phyloP scores from a whole-genome alignment of 352 stramenopile genomes.

The Aphanomyces euteiches region DNA sequence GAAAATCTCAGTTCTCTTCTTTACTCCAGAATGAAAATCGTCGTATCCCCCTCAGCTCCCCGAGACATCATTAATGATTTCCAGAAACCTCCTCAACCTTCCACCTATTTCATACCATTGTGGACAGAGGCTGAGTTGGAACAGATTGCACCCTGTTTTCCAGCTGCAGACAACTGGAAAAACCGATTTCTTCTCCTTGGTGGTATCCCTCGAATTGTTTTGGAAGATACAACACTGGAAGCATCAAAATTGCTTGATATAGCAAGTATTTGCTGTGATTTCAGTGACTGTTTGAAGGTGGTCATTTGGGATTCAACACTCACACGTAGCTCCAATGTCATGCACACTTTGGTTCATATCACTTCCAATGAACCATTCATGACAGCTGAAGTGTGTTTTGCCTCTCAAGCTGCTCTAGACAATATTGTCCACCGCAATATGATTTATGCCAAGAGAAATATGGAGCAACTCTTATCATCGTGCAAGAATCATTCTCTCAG shows the following conservation, averaged over 20 bases:
- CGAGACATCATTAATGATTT: slow-evolving; percentile 39
- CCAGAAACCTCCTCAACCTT: slow-evolving; percentile 37
- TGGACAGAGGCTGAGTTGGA: slow-evolving; percentile 37
- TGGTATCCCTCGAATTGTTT: slow-evolving; percentile 37
- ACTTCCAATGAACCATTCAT: slow-evolving; percentile 37
- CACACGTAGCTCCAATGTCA: slow-evolving; percentile 35
- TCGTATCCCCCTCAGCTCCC: slow-evolving; percentile 35
- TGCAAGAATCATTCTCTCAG: slow-evolving; percentile 37
- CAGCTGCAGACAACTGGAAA: slow-evolving; percentile 1
- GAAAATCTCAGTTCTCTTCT: slow-evolving; percentile 29
- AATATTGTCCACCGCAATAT: slow-evolving; percentile 39
- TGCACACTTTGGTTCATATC: slow-evolving; percentile 42
- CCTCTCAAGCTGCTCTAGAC: slow-evolving; percentile 40
- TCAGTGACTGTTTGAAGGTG: slow-evolving; percentile 37
- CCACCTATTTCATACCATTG: slow-evolving; percentile 39
- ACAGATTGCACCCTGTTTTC: slow-evolving; percentile 34
- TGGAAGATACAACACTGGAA: slow-evolving; percentile 37
- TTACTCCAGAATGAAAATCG: slow-evolving; percentile 27
- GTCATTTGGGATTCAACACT: slow-evolving; percentile 36
- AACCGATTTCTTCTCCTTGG: slow-evolving; percentile 31
- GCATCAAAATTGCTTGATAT: slow-evolving; percentile 31
- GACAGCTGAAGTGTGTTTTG: slow-evolving; percentile 35
- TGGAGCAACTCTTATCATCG: slow-evolving; percentile 15
- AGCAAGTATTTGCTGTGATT: slow-evolving; percentile 34
- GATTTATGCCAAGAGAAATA: slow-evolving; percentile 28